Base-by-base conservation (phyloP, 345 rosid species). In the Orychophragmus violaceus region DNA sequence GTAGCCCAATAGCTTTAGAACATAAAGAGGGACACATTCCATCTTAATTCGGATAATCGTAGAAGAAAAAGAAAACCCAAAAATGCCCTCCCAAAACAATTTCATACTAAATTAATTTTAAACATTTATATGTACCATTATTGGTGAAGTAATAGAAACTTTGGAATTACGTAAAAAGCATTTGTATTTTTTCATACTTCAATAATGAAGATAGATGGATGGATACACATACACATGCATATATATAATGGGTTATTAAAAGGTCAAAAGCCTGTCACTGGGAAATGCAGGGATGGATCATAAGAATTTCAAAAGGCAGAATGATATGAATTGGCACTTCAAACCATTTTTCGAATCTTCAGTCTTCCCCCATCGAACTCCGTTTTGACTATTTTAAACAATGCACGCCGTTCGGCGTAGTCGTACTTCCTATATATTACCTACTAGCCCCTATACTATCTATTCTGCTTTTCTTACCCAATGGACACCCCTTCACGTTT, bases 321-420 rank as follows among this genome's bases (percentile, higher is more conserved):
- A 64, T 72, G 62, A 64, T 42, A 64, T 21, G 76, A 64, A 56
- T 72, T 64, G 66, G 71, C 71, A 72, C 59, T 58, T 72, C 65
- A 64, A 45, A n/a, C 70, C 24, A 24, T 13, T 41, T 30, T 30
- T 45, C 63, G 70, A 63, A 63, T 62, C 49, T 71, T 54, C 69
- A 62, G 33, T 62, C 70, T 41, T 41, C 19, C 6, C 54, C 74
- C 61, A 70, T 71, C 58, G 58, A 71, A 56, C 46, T 48, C 27
- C 56, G 59, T 64, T 56, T 64, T 71, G 49, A 70, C 75, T 52
- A 56, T 62, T 59, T 59, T 46, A 21, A 1, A 49, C 66, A 24
- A 61, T 9, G 62, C 69, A 70, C 62, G 52, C 62, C 52, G 74
- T 69, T 68, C 58, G 29, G 36, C 48, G 64, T 56, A 44, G 3